phyloP scores from a whole-genome alignment of 805 yeast genomes.

The Wickerhamiella australiensis region DNA sequence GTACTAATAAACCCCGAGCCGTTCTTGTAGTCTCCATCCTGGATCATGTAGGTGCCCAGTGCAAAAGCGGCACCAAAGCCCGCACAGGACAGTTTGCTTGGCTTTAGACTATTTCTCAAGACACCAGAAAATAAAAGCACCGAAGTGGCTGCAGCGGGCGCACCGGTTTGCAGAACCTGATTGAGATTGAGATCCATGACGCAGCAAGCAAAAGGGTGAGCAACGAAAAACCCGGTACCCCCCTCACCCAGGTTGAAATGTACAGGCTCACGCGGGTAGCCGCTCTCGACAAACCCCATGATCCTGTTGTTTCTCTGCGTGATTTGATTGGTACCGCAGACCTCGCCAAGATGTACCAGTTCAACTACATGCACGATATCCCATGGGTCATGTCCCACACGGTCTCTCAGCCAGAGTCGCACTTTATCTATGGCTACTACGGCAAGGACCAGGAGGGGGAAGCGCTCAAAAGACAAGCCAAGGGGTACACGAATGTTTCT shows the following conservation, averaged over 20 bases:
- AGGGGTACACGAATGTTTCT: slow-evolving; percentile 16
- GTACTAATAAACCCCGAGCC: slow-evolving; percentile 24
- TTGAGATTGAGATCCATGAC: slow-evolving; percentile 11
- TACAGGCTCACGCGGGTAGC: slow-evolving; percentile 9
- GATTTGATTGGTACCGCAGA: slow-evolving; percentile 21
- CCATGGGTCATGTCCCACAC: slow-evolving; percentile 21
- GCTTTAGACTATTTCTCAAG: slow-evolving; percentile 16
- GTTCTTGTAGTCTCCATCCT: slow-evolving; percentile 24
- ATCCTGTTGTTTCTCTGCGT: slow-evolving; percentile 16
- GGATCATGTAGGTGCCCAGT: slow-evolving; percentile 23
- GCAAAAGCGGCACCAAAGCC: slow-evolving; percentile 23
- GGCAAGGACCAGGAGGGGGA: slow-evolving; percentile 10
- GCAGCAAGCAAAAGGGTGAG: slow-evolving; percentile 4
- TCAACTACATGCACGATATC: slow-evolving; percentile 25
- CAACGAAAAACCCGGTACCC: no score
- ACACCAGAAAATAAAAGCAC: slow-evolving; percentile 10
- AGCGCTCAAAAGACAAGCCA: background rate
- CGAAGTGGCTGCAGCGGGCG: slow-evolving; percentile 19
- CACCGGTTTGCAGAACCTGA: slow-evolving; percentile 15
- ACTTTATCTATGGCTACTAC: slow-evolving; percentile 21
- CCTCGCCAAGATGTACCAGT: slow-evolving; percentile 25
- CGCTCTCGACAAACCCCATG: slow-evolving; percentile 1
- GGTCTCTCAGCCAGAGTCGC: slow-evolving; percentile 11
- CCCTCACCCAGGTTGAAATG: background rate
- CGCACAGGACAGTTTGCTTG: slow-evolving; percentile 18